phyloP scores from a whole-genome alignment of 495 filamentous ascomycete genomes.

The Penicillium angulare region DNA sequence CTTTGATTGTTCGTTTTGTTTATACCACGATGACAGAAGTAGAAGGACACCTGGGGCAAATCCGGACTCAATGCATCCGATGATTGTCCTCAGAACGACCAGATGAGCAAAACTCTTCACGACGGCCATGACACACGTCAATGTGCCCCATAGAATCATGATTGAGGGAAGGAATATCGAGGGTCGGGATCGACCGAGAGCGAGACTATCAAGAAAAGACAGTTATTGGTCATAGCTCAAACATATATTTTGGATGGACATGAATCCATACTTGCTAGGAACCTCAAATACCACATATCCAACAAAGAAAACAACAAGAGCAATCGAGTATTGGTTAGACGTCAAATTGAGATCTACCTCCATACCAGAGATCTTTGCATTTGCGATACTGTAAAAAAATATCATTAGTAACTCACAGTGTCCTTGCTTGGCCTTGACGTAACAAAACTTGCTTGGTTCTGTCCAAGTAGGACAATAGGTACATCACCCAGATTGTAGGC shows the following conservation, averaged over 20 bases:
- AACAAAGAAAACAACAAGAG: conserved; percentile 44
- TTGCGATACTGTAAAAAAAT: conserved; percentile 32
- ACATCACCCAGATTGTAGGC: conserved; percentile 49
- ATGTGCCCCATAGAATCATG: conserved; percentile 40
- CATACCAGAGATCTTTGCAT: conserved; percentile 47
- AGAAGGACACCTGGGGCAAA: conserved; percentile 47
- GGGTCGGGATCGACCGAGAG: conserved; percentile 39
- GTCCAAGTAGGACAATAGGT: conserved; percentile 50
- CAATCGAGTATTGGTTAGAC: conserved; percentile 34
- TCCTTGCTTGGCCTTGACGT: no score
- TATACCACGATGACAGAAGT: conserved; percentile 53
- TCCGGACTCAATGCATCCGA: conserved; percentile 44
- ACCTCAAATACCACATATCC: conserved; percentile 47
- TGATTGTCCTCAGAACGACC: conserved; percentile 30
- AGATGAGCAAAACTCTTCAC: conserved; percentile 44
- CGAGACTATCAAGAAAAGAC: conserved; percentile 29
- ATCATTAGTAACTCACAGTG: not conserved
- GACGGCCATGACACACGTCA: conserved; percentile 41
- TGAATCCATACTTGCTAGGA: conserved; percentile 29
- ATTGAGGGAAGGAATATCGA: conserved; percentile 44
- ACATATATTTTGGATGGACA: not conserved
- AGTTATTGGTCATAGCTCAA: not conserved
- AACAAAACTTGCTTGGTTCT: conserved; percentile 30
- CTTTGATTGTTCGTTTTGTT: conserved; percentile 48
- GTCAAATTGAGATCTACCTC: conserved; percentile 36